phyloP scores from a whole-genome alignment of 345 rosid species.

The Cochlearia excelsa region DNA sequence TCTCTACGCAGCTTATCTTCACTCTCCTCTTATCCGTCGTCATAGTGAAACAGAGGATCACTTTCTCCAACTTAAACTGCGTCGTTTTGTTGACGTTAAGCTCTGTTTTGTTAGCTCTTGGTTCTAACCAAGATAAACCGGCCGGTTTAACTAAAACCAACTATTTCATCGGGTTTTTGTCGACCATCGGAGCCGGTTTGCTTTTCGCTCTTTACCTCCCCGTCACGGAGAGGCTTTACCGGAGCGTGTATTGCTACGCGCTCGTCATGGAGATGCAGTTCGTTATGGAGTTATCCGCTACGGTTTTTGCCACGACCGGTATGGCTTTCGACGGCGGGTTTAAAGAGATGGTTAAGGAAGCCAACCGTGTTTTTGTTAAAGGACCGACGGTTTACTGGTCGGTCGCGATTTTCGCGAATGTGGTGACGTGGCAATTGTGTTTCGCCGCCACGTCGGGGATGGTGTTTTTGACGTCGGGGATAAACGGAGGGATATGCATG shows the following conservation, averaged over 20 bases:
- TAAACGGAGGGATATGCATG: conserved; percentile 90
- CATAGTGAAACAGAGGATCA: conserved; percentile 71
- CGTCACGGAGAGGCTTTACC: conserved; percentile 69
- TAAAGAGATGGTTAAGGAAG: conserved; percentile 50
- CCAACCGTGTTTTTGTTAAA: conserved; percentile 39
- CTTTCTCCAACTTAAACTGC: conserved; percentile 75
- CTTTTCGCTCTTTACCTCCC: conserved; percentile 80
- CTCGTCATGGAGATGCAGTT: conserved; percentile 93
- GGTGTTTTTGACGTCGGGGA: conserved; percentile 76
- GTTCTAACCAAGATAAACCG: conserved; percentile 54
- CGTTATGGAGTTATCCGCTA: conserved; percentile 62
- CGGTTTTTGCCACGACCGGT: conserved; percentile 53
- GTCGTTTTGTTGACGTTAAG: conserved; percentile 74
- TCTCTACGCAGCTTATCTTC: conserved; percentile 78
- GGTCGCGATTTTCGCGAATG: conserved; percentile 41
- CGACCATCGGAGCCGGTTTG: conserved; percentile 84
- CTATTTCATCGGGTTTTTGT: conserved; percentile 65
- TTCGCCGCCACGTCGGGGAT: conserved; percentile 92
- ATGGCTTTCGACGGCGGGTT: conserved; percentile 54
- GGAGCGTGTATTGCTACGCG: conserved; percentile 50
- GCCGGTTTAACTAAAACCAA: conserved; percentile 46
- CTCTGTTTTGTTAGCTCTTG: conserved; percentile 64
- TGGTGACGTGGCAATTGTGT: conserved; percentile 83
- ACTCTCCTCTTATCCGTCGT: conserved; percentile 72
- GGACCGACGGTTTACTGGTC: conserved; percentile 49